Percentiles rank a stretch among this genome's conserved stretches.
Evolutionary conservation across 1,139 yeast species (phyloP).

Genomic region (Suhomyces coccinellae): DNA sequence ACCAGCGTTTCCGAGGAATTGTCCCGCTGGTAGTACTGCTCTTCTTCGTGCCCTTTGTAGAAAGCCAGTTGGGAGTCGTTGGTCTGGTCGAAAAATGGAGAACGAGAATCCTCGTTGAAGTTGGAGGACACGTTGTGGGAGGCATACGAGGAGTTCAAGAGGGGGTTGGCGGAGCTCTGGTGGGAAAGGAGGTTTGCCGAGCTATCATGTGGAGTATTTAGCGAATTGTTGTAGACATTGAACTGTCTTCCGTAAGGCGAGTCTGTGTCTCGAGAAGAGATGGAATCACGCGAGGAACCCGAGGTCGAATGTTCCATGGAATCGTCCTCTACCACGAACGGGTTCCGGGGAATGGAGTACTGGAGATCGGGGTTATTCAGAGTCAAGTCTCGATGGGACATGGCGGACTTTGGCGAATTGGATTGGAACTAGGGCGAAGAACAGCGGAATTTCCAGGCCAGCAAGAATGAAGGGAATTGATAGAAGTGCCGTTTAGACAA

Average conservation of each 20-base stretch:
- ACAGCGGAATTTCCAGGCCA: too few species aligned
- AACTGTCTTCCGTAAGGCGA: constrained; percentile 17
- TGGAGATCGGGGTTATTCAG: constrained; percentile 8
- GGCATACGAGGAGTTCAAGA: constrained; percentile 4
- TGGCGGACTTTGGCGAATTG: neutral
- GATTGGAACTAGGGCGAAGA: neutral
- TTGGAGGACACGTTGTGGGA: constrained; percentile 4
- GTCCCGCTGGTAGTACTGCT: neutral
- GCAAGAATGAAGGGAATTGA: too few species aligned
- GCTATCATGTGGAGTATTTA: constrained; percentile 18
- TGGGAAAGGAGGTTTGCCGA: constrained; percentile 15
- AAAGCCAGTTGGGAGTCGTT: neutral
- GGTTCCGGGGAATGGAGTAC: constrained; percentile 7
- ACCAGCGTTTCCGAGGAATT: constrained; percentile 4
- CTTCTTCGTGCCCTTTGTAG: neutral
- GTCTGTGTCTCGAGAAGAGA: constrained; percentile 9
- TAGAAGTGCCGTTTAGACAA: too few species aligned
- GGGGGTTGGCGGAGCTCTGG: constrained; percentile 12
- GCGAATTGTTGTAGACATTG: constrained; percentile 18
- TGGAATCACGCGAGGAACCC: constrained; percentile 8
- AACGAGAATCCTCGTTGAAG: constrained; percentile 1
- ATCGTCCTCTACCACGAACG: constrained; percentile 12
- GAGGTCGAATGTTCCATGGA: constrained; percentile 7
- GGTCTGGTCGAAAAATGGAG: constrained; percentile 2
- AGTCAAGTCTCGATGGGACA: constrained; percentile 20